Conservation (phyloP, 2,329 filamentous ascomycete genomes). For the Fusarium sulawesiense region DNA sequence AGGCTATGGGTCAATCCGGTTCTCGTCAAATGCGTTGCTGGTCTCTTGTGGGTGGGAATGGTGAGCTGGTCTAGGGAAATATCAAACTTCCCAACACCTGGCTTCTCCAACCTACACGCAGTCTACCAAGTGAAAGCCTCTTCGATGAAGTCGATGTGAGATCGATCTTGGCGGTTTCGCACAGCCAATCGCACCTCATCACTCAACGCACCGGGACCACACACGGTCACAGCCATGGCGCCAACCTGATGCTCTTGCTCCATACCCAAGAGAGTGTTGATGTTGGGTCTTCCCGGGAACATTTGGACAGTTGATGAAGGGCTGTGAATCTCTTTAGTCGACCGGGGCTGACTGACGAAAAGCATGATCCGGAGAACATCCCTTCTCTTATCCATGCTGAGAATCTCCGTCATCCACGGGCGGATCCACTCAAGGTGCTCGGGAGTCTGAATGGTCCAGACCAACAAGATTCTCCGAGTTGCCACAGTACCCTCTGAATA, state of each 20-base stretch:
- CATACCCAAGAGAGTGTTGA: constrained; percentile 75
- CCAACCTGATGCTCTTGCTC: constrained; percentile 81
- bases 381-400: constrained; percentile 78
- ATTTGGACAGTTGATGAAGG: constrained; percentile 83
- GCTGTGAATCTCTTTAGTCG: constrained; percentile 83
- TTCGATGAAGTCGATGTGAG: constrained; percentile 81
- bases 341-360: constrained; percentile 79
- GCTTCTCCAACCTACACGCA: neutral
- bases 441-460: constrained; percentile 83
- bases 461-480: constrained; percentile 76
- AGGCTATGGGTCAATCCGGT: constrained; percentile 1
- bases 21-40: neutral
- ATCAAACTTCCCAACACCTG: constrained; percentile 9
- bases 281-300: constrained; percentile 83
- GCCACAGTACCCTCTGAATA: constrained; percentile 76
- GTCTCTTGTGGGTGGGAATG: neutral
- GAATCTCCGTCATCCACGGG: constrained; percentile 84
- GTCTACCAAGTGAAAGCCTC: constrained; percentile 75
- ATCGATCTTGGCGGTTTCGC: constrained; percentile 70
- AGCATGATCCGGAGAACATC: constrained; percentile 81
- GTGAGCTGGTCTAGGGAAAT: constrained; percentile 16
- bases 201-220: constrained; percentile 77
- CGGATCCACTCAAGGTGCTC: constrained; percentile 87
- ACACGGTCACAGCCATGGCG: constrained; percentile 79
- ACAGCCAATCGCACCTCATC: constrained; percentile 79